Base-by-base conservation (phyloP, 306 rosid genomes). In the Malus fusca region DNA sequence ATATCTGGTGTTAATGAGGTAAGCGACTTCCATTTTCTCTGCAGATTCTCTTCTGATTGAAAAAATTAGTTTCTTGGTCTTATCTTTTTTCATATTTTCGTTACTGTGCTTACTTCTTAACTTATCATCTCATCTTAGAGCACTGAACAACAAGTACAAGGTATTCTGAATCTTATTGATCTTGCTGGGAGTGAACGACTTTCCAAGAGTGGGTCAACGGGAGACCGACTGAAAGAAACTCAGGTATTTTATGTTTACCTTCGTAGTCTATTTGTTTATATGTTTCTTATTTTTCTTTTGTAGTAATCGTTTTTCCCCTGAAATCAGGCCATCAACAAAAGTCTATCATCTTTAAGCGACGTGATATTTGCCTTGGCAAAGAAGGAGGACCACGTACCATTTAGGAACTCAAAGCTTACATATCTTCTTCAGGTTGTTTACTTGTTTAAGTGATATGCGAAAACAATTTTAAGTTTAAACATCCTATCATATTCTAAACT, bases 151-250 rank as follows among this genome's bases (percentile, higher is more conserved):
- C 90, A 95, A 85, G 97, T 92, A 72, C 96, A 95, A 89, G 99
- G 99, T 33, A 64, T 95, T 70, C 76, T 95, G 83, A 95, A 95
- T 79, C 96, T 95, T 60, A 92, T 95, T 48, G 99, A 95, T 92
- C 99, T 95, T 77, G 98, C 99, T 66, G 99, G 99, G 31, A 95
- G 99, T 44, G 99, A 95, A 82, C 98, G 99, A 14, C 99, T 95
- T 77, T 90, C 97, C 21, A 95, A 92, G 84, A 95, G 99, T 37
- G 97, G 97, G 6, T 95, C 99, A 21, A 89, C 97, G 0, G 99
- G 99, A 14, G 99, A 95, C 69, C 99, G 97, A 73, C 77, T 95
- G 79, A 92, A 82, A 83, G 99, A 95, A 87, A 95, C 99, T 79
- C 99, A 95, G 85, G 99, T 95, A 86, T 74, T 37, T 63, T 18